Percentiles rank a stretch among this genome's conserved stretches.
phyloP scores from a whole-genome alignment of 352 stramenopile genomes.

The Phytophthora chlamydospora region DNA sequence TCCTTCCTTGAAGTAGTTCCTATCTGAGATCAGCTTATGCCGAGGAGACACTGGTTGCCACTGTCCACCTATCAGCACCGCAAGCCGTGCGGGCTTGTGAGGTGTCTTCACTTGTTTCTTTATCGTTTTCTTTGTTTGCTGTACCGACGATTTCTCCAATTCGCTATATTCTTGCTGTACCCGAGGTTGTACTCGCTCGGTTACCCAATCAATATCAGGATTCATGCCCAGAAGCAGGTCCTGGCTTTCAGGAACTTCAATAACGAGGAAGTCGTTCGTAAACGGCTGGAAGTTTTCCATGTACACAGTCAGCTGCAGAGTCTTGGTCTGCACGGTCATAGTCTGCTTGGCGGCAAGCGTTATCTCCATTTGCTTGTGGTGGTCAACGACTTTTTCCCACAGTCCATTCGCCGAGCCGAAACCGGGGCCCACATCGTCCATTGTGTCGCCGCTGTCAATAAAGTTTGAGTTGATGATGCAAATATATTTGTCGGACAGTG shows the following conservation, averaged over 20 bases:
- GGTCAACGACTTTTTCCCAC: neutral
- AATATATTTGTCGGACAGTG: neutral
- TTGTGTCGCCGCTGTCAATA: slow-evolving; percentile 1
- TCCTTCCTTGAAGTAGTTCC: neutral
- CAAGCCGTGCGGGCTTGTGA: neutral
- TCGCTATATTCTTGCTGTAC: neutral
- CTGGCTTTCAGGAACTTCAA: slow-evolving; percentile 2
- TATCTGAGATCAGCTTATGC: neutral
- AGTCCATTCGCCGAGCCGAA: neutral
- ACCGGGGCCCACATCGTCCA: neutral
- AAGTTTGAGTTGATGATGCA: neutral
- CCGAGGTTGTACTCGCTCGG: slow-evolving; percentile 2
- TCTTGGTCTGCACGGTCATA: neutral
- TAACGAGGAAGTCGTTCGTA: slow-evolving; percentile 4
- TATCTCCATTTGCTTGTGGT: neutral
- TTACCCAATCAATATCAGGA: slow-evolving; percentile 23
- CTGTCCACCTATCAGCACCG: neutral
- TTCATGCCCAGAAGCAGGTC: slow-evolving; percentile 22
- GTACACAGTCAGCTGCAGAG: neutral
- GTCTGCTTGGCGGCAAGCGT: neutral
- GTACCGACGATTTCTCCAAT: neutral
- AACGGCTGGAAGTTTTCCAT: slow-evolving; percentile 3
- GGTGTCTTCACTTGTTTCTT: neutral
- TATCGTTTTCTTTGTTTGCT: neutral
- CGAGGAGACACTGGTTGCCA: neutral